A percentile compares a stretch with the other conserved stretches of the same genome.
phyloP scores from a whole-genome alignment of 1,139 yeast genomes.

The Yamadazyma membranifaciens region DNA sequence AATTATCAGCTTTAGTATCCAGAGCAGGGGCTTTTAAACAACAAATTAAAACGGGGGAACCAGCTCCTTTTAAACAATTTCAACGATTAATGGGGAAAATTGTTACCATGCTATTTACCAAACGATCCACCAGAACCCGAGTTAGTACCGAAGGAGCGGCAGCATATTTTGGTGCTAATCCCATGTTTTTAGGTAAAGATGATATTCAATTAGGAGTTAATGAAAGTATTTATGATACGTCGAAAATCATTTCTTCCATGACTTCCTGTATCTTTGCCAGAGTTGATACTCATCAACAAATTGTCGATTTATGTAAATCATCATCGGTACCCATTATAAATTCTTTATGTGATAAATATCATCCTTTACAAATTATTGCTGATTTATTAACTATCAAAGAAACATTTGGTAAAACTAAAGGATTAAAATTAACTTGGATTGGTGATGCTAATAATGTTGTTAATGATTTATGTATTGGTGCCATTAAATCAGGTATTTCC shows the following conservation, averaged over 20 bases:
- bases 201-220: slow-evolving; percentile 96
- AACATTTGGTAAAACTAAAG: slow-evolving; percentile 56
- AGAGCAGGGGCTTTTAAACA: slow-evolving; percentile 65
- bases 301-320: slow-evolving; percentile 67
- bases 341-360: slow-evolving; percentile 88
- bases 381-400: slow-evolving; percentile 87
- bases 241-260: slow-evolving; percentile 91
- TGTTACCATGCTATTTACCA: slow-evolving; percentile 79
- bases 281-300: slow-evolving; percentile 81
- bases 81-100: slow-evolving; percentile 73
- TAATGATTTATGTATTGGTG: slow-evolving; percentile 90
- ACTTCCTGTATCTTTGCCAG: slow-evolving; percentile 95
- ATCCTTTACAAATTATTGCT: slow-evolving; percentile 93
- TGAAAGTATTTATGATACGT: slow-evolving; percentile 84
- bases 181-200: slow-evolving; percentile 94
- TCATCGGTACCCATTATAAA: slow-evolving; percentile 90
- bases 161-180: slow-evolving; percentile 89
- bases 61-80: slow-evolving; percentile 46
- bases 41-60: slow-evolving; percentile 51
- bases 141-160: slow-evolving; percentile 95
- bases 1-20: slow-evolving; percentile 63
- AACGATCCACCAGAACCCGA: slow-evolving; percentile 93
- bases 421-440: slow-evolving; percentile 87
- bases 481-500: slow-evolving; percentile 79
- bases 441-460: slow-evolving; percentile 97